Conservation (phyloP, 805 yeast species). For the Candida mattraensis region DNA sequence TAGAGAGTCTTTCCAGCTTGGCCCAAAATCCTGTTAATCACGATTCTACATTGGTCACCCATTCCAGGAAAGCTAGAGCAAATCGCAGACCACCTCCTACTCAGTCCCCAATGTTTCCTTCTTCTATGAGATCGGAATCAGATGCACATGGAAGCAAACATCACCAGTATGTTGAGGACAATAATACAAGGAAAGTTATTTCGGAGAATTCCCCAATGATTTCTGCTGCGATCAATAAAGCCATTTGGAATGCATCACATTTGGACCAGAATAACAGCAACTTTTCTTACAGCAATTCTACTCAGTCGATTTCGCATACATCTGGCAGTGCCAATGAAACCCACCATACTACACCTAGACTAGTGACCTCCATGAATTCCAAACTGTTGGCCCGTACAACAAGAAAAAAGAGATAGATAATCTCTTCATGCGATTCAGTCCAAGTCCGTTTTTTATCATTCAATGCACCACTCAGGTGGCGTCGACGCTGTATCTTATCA, state of each 20-base stretch:
- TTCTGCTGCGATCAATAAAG: constrained; percentile 36
- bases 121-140: constrained; percentile 19
- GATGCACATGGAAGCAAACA: constrained; percentile 5
- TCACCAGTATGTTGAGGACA: constrained; percentile 8
- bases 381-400: constrained; percentile 58
- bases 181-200: constrained; percentile 19
- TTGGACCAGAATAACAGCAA: too few species aligned
- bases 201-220: constrained; percentile 32
- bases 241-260: constrained; percentile 25
- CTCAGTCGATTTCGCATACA: constrained; percentile 3
- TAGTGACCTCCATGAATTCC: constrained; percentile 58
- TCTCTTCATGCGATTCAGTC: too few species aligned
- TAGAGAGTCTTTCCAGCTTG: neutral
- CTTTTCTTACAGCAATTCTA: constrained; percentile 2
- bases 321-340: constrained; percentile 1
- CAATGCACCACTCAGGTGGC: too few species aligned
- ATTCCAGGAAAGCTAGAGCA: constrained; percentile 1
- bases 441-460: too few species aligned
- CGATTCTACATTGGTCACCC: neutral
- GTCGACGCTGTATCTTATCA: too few species aligned
- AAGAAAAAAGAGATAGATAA: constrained; percentile 37
- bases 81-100: constrained; percentile 21
- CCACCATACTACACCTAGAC: constrained; percentile 20
- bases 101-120: constrained; percentile 17
- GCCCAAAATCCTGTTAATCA: neutral